Conservation (phyloP, 331 rosid species). For the Cydonia oblonga region DNA sequence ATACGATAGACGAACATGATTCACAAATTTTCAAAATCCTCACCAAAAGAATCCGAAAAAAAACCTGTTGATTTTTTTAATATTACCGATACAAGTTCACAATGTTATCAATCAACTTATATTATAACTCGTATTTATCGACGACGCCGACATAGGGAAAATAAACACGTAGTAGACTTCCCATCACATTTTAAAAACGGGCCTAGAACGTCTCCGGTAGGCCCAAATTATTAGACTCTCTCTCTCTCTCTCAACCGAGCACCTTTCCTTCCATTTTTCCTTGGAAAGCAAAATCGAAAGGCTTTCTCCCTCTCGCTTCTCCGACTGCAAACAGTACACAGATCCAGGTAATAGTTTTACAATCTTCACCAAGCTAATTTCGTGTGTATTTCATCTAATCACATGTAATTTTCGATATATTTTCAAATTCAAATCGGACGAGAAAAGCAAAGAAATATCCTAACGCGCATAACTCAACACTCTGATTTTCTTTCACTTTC, state of each 20-base stretch:
- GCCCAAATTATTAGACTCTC: neutral
- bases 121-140: too few species aligned
- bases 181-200: neutral
- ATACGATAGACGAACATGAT: too few species aligned
- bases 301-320: neutral
- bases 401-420: neutral
- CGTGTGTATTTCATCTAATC: neutral
- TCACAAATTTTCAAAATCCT: too few species aligned
- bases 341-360: neutral
- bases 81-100: too few species aligned
- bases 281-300: neutral
- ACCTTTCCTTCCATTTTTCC: neutral
- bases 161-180: neutral
- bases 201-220: neutral
- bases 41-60: too few species aligned
- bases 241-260: neutral
- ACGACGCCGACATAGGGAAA: too few species aligned
- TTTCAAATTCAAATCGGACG: neutral
- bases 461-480: neutral
- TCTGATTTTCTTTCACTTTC: neutral
- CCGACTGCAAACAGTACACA: neutral
- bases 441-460: neutral
- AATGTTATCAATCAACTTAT: too few species aligned
- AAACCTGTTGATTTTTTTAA: too few species aligned
- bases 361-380: neutral